Base-by-base conservation (phyloP, 176 grass and related monocot genomes). In the Urochloa ruziziensis region DNA sequence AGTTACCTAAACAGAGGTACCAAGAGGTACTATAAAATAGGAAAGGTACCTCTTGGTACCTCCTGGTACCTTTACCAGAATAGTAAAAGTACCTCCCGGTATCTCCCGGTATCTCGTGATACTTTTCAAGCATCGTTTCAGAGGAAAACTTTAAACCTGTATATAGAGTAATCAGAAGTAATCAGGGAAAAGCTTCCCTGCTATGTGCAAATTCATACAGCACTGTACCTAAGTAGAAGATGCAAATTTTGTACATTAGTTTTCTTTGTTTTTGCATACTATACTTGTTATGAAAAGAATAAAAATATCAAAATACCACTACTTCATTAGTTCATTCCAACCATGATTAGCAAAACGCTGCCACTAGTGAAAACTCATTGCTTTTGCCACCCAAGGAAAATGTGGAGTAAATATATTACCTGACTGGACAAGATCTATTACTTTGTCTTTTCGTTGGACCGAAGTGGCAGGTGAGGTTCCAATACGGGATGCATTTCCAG, bases 371-470 rank as follows among this genome's bases (percentile, higher is more conserved):
- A 49, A 80, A 23, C 16, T 43, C 33, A 28, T 57, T 44, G 24
- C 61, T 36, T 82, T 35, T 51, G 5, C 8, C 19, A 34, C 53
- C 21, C 34, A 14, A 23, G 56, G 5, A 49, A 39, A 74, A 33
- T 8, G 29, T 73, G 51, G n/a, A n/a, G n/a, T 58, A n/a, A 12
- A 18, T 23, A 70, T 17, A 42, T 32, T 58, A 17, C 25, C 6
- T 61, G 52, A 56, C 52, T 21, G 67, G 23, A 83, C 62, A 37
- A 15, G 59, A 67, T 83, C 58, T 46, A 65, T 30, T 40, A 66
- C 27, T 59, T 78, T 85, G 83, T 60, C 49, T 54, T 47, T 43
- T 77, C 30, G 63, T 12, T 78, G 83, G 37, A 33, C 74, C 58
- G 25, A 78, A 35, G 37, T 28, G 43, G 70, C 10, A 19, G 24